Conservation (phyloP, 2,329 filamentous ascomycete genomes). For the Cladorrhinum sp. region DNA sequence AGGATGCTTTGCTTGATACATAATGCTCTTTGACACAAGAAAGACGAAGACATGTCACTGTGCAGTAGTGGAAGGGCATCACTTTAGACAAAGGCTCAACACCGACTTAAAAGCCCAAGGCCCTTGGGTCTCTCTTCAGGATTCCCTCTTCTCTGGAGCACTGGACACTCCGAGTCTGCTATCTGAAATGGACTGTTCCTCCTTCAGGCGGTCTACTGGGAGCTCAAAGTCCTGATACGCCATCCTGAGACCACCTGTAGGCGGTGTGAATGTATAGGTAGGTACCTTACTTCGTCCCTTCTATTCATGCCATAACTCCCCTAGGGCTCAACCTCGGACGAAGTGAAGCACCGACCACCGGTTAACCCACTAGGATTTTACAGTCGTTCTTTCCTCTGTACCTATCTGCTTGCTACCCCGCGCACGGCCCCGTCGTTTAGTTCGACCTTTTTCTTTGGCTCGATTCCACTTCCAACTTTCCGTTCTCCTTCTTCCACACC, state of each 20-base stretch:
- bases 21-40: too few relatives aligned
- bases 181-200: too few relatives aligned
- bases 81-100: too few relatives aligned
- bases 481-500: too few relatives aligned
- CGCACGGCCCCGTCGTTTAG: background rate
- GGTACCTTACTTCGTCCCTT: background rate
- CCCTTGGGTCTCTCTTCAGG: too few relatives aligned
- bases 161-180: too few relatives aligned
- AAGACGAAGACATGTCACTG: too few relatives aligned
- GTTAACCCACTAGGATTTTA: background rate
- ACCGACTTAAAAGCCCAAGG: too few relatives aligned
- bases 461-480: background rate
- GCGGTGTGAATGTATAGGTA: background rate
- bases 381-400: background rate
- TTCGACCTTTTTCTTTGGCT: background rate
- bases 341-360: background rate
- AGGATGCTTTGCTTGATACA: background rate
- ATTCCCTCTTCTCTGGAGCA: too few relatives aligned
- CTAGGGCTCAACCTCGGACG: background rate
- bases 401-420: too few relatives aligned
- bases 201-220: background rate
- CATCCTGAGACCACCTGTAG: background rate
- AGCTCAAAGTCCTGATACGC: background rate
- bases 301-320: background rate
- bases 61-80: too few relatives aligned